Evolutionary conservation across 371 early-diverging fungal species (phyloP).

Genomic region (Apophysomyces trapeziformis): DNA sequence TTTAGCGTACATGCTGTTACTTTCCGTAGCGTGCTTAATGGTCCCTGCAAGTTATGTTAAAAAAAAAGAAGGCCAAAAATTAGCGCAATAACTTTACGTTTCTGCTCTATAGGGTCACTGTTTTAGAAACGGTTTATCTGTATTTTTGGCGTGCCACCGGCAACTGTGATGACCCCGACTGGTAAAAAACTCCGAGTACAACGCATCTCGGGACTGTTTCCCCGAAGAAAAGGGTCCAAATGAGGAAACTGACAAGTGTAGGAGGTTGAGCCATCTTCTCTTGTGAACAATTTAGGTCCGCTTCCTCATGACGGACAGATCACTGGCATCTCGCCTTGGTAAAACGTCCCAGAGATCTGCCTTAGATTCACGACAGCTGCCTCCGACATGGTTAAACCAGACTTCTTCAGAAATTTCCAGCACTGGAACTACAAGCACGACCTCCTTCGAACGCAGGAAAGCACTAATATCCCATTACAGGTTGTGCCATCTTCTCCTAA

Average conservation of each 20-base stretch:
- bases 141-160: too few relatives aligned
- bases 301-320: background rate
- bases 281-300: background rate
- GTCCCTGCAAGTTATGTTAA: too few relatives aligned
- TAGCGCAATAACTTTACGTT: too few relatives aligned
- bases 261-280: background rate
- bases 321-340: background rate
- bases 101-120: too few relatives aligned
- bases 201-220: background rate
- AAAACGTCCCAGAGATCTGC: background rate
- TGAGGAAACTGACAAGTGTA: background rate
- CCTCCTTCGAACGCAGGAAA: background rate
- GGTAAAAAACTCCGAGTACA: too few relatives aligned
- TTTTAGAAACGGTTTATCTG: too few relatives aligned
- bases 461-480: background rate
- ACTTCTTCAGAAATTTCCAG: background rate
- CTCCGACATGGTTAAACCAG: slow-evolving; percentile 3
- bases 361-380: background rate
- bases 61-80: too few relatives aligned
- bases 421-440: background rate
- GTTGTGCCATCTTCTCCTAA: background rate
- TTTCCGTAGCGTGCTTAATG: too few relatives aligned
- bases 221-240: background rate
- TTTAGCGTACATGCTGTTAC: too few relatives aligned
- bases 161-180: too few relatives aligned